Percentiles rank a stretch among this genome's conserved stretches.
These are phyloP conservation scores for Dipodascus geniculatus DNA, from an alignment of 805 yeast species.

Conservation along the genomic window DNA sequence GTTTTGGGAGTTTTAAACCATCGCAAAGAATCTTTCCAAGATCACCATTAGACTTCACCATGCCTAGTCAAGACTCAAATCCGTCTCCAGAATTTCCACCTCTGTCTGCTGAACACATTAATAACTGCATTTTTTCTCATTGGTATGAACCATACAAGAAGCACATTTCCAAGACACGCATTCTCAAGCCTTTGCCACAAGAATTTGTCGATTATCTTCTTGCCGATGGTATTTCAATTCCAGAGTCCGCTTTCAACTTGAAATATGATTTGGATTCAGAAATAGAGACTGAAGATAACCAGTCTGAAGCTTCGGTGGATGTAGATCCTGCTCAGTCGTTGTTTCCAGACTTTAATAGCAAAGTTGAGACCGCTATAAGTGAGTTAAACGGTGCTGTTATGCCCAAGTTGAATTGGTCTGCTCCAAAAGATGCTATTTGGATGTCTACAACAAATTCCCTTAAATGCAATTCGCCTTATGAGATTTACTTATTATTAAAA, in stretches of 20 bases:
- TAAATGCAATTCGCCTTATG: conserved; percentile 60
- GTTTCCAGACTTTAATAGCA: conserved; percentile 50
- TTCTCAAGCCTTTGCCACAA: conserved; percentile 47
- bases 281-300: conserved; percentile 27
- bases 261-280: conserved; percentile 61
- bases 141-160: conserved; percentile 48
- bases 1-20: no score
- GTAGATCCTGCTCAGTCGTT: conserved; percentile 22
- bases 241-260: conserved; percentile 29
- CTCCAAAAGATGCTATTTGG: conserved; percentile 94
- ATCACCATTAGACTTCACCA: background rate
- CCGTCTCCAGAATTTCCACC: background rate
- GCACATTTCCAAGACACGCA: conserved; percentile 37
- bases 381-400: conserved; percentile 48
- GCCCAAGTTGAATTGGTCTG: conserved; percentile 94
- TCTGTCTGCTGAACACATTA: background rate
- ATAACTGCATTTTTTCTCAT: conserved; percentile 41
- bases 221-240: conserved; percentile 58
- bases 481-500: conserved; percentile 68
- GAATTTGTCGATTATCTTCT: conserved; percentile 48
- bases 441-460: conserved; percentile 66
- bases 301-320: conserved; percentile 16
- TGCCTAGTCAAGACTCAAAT: background rate
- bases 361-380: conserved; percentile 35
- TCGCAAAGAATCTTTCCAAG: no score